These are phyloP conservation scores for Berkeleyomyces basicola DNA, from an alignment of 2,329 filamentous ascomycete species.

Conservation along the genomic window DNA sequence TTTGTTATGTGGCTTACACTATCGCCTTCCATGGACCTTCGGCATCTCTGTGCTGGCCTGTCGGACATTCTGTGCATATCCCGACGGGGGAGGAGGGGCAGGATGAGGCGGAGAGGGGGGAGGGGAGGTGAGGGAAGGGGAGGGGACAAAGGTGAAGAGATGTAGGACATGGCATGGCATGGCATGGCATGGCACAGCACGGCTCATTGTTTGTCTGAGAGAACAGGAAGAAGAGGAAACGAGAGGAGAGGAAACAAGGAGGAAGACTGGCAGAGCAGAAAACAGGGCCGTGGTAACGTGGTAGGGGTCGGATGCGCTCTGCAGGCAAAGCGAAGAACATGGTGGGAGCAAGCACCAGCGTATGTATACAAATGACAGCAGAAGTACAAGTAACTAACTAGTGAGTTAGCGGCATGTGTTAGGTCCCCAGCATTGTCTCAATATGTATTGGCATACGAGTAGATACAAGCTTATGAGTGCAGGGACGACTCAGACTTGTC, in stretches of 20 bases:
- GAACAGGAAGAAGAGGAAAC: background rate
- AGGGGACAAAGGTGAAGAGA: background rate
- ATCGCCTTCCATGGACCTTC: background rate
- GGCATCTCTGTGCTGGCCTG: no score
- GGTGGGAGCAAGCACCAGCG: no score
- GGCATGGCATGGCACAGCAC: background rate
- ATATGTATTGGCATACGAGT: no score
- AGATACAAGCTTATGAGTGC: no score
- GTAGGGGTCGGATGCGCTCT: background rate
- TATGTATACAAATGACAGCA: no score
- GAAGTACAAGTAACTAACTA: no score
- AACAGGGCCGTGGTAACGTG: background rate
- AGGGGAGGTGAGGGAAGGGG: background rate
- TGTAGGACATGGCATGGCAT: background rate
- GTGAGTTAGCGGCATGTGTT: no score
- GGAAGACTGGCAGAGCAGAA: background rate
- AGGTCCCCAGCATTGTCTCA: no score
- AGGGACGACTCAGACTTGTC: no score
- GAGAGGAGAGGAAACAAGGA: background rate
- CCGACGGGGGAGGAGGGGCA: background rate
- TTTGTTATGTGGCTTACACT: background rate
- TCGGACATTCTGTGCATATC: no score
- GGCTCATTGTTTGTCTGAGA: no score
- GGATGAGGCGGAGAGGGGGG: background rate
- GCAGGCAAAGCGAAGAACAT: no score